These are phyloP conservation scores for Neocucurbitaria cava DNA, from an alignment of 2,329 filamentous ascomycete genomes.

Conservation along the genomic window DNA sequence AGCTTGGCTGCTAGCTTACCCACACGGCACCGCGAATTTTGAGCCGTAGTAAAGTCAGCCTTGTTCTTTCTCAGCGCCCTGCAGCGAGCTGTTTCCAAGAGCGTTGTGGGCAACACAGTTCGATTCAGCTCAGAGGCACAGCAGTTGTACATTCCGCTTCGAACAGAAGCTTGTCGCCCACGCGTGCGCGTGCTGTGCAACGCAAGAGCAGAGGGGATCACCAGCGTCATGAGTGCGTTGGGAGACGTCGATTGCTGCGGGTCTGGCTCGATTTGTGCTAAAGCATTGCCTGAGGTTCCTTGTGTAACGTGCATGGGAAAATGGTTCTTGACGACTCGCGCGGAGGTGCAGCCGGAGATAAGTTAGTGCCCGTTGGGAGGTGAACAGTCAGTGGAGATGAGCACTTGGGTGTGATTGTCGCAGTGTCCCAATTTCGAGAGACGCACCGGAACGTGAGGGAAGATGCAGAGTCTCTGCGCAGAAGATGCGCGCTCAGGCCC, in stretches of 20 bases:
- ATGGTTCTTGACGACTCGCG: slow-evolving; percentile 31
- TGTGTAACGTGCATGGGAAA: slow-evolving; percentile 36
- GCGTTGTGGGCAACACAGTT: slow-evolving; percentile 2
- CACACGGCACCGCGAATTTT: slow-evolving; percentile 20
- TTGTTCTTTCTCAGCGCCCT: slow-evolving; percentile 12
- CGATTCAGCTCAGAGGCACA: slow-evolving; percentile 8
- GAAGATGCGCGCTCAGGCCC: slow-evolving; percentile 8
- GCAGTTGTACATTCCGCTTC: slow-evolving; percentile 3
- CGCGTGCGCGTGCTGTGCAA: slow-evolving; percentile 35
- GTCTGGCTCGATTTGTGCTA: slow-evolving; percentile 38
- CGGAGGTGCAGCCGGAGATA: slow-evolving; percentile 10
- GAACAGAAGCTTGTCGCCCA: slow-evolving; percentile 7
- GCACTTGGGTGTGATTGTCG: neutral
- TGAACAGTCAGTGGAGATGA: slow-evolving; percentile 15
- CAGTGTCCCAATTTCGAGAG: slow-evolving; percentile 3
- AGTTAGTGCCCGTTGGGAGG: slow-evolving; percentile 3
- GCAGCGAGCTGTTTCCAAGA: slow-evolving; percentile 11
- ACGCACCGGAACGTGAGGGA: slow-evolving; percentile 9
- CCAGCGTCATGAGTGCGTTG: slow-evolving; percentile 26
- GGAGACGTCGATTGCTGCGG: slow-evolving; percentile 37
- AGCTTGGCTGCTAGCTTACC: slow-evolving; percentile 22
- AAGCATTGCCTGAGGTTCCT: slow-evolving; percentile 24
- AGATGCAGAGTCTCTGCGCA: slow-evolving; percentile 15
- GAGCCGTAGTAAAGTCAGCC: slow-evolving; percentile 24
- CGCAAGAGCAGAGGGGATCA: slow-evolving; percentile 18